Conservation (phyloP, 805 yeast genomes). For the Hemisphaericaspora nanyangensis region DNA sequence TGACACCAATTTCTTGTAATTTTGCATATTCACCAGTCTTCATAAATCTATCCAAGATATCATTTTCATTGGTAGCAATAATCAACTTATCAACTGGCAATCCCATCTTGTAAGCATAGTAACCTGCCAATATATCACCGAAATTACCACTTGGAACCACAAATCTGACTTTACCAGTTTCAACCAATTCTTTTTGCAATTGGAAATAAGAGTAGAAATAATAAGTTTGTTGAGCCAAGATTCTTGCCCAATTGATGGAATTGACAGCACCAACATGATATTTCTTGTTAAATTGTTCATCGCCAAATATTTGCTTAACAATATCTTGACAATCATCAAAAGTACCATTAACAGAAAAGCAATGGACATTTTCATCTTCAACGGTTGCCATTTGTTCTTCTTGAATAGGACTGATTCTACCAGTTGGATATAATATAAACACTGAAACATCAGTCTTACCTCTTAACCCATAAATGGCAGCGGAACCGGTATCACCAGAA, state of each 20-base stretch:
- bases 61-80: constrained; percentile 95
- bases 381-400: constrained; percentile 99
- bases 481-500: constrained; percentile 98
- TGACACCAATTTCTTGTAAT: constrained; percentile 51
- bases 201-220: constrained; percentile 91
- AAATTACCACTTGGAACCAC: constrained; percentile 98
- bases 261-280: constrained; percentile 97
- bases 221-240: constrained; percentile 95
- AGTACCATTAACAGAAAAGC: constrained; percentile 91
- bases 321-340: constrained; percentile 98
- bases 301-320: constrained; percentile 91
- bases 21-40: constrained; percentile 83
- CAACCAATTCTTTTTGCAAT: constrained; percentile 34
- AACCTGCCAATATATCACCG: constrained; percentile 97
- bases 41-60: constrained; percentile 89
- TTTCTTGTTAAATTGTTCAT: constrained; percentile 76
- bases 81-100: constrained; percentile 81
- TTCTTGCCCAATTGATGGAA: constrained; percentile 99
- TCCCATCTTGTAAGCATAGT: constrained; percentile 93
- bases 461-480: constrained; percentile 96
- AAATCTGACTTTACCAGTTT: constrained; percentile 55
- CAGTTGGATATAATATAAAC: constrained; percentile 93
- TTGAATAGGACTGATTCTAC: constrained; percentile 95
- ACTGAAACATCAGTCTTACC: constrained; percentile 98
- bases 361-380: constrained; percentile 86